Conservation (phyloP, 352 stramenopile genomes). For the Lagenidium sp. region DNA sequence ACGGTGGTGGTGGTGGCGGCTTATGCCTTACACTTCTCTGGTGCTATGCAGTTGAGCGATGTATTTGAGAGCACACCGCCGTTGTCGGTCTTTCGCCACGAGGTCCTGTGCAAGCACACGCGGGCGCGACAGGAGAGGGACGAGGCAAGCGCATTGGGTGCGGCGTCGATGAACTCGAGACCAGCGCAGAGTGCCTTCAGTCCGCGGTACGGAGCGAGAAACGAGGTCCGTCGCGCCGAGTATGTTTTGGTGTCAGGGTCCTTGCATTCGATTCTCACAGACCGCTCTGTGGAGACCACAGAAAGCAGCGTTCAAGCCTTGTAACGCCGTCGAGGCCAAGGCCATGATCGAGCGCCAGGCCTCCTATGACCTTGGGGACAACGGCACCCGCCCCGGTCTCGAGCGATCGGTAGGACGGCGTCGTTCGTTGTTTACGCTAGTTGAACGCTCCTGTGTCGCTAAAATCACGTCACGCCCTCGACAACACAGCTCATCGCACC, state of each 20-base stretch:
- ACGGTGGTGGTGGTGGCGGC: too few species aligned
- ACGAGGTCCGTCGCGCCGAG: neutral
- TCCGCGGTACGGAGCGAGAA: neutral
- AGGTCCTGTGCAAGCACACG: conserved; percentile 59
- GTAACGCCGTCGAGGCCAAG: conserved; percentile 40
- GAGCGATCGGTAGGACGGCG: too few species aligned
- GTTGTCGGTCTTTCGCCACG: conserved; percentile 43
- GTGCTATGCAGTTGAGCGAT: conserved; percentile 27
- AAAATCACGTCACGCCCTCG: too few species aligned
- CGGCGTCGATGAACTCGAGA: neutral
- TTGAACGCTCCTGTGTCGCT: too few species aligned
- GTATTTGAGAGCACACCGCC: conserved; percentile 51
- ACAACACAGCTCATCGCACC: neutral
- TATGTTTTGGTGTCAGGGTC: too few species aligned
- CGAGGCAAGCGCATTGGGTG: conserved; percentile 2
- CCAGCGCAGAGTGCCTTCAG: neutral
- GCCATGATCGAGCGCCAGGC: conserved; percentile 38
- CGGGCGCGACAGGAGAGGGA: conserved; percentile 22
- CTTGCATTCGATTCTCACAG: neutral
- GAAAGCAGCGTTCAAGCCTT: conserved; percentile 31
- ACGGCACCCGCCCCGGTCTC: too few species aligned
- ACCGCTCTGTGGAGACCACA: conserved; percentile 1
- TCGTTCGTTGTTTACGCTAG: too few species aligned
- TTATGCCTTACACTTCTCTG: too few species aligned
- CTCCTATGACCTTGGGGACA: conserved; percentile 44